Evolutionary conservation across 805 yeast species (phyloP).

Genomic region (Monosporozyma servazzii): DNA sequence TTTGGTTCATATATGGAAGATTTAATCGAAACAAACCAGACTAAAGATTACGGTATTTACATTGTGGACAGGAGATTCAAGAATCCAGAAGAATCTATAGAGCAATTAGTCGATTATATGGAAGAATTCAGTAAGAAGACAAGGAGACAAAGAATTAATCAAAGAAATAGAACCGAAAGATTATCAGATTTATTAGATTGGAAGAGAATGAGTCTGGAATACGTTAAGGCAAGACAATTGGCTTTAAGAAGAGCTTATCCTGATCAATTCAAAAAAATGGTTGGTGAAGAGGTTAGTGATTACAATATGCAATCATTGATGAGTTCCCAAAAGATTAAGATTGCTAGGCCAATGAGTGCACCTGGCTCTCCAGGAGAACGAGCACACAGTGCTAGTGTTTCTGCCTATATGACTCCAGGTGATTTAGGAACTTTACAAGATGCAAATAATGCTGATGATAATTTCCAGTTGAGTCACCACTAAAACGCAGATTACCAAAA

Average conservation of each 20-base stretch:
- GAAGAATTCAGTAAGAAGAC: conserved; percentile 80
- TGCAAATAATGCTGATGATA: conserved; percentile 73
- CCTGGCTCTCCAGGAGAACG: conserved; percentile 85
- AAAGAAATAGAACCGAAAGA: conserved; percentile 93
- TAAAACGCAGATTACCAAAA: conserved; percentile 34
- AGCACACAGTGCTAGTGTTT: conserved; percentile 17
- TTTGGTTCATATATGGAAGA: conserved; percentile 99
- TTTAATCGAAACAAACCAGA: conserved; percentile 67
- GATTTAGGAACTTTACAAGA: conserved; percentile 96
- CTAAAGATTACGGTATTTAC: conserved; percentile 93
- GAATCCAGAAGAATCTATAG: conserved; percentile 85
- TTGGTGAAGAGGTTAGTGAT: conserved; percentile 25
- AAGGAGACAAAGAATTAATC: conserved; percentile 94
- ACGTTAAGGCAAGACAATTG: conserved; percentile 86
- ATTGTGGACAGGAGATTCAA: conserved; percentile 91
- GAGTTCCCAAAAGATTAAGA: conserved; percentile 46
- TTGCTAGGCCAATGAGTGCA: conserved; percentile 88
- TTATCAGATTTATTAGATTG: conserved; percentile 88
- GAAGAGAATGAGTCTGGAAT: conserved; percentile 97
- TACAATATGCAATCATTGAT: conserved; percentile 26
- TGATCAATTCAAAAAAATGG: conserved; percentile 48
- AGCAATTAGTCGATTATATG: conserved; percentile 85
- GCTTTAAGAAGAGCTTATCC: conserved; percentile 93
- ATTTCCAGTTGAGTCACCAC: conserved; percentile 37
- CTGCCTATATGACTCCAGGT: conserved; percentile 90